phyloP scores from a whole-genome alignment of 306 rosid genomes.

The Quercus parvula region DNA sequence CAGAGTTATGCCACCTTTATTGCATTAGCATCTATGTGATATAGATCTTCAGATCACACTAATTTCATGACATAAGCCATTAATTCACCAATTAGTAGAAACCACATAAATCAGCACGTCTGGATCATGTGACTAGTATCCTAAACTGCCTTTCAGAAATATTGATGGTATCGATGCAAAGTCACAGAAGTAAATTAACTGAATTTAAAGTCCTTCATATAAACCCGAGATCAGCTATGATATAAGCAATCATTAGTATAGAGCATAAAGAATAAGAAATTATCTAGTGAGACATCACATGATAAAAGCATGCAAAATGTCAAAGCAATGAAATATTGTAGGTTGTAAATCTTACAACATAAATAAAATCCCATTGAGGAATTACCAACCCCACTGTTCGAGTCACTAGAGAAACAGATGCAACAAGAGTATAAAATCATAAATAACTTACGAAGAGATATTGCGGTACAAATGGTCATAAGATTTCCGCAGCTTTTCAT shows the following conservation, averaged over 20 bases:
- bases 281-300: not conserved
- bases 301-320: not conserved
- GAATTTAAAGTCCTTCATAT: not conserved
- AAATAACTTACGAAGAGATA: conserved; percentile 81
- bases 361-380: not conserved
- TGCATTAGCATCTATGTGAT: not conserved
- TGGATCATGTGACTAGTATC: not conserved
- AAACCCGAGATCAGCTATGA: not conserved
- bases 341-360: not conserved
- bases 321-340: not conserved
- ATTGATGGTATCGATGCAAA: not conserved
- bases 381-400: not conserved
- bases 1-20: not conserved
- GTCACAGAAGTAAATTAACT: not conserved
- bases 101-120: not conserved
- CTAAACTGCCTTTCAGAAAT: not conserved
- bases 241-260: not conserved
- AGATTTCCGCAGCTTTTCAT: conserved; percentile 96
- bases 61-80: not conserved
- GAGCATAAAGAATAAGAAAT: not conserved
- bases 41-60: not conserved
- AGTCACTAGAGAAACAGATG: not conserved
- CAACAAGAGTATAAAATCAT: conserved; percentile 3
- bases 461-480: conserved; percentile 85
- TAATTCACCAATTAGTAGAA: not conserved